These are phyloP conservation scores for Striga hermonthica DNA, from an alignment of 305 asterid genomes.

Conservation along the genomic window DNA sequence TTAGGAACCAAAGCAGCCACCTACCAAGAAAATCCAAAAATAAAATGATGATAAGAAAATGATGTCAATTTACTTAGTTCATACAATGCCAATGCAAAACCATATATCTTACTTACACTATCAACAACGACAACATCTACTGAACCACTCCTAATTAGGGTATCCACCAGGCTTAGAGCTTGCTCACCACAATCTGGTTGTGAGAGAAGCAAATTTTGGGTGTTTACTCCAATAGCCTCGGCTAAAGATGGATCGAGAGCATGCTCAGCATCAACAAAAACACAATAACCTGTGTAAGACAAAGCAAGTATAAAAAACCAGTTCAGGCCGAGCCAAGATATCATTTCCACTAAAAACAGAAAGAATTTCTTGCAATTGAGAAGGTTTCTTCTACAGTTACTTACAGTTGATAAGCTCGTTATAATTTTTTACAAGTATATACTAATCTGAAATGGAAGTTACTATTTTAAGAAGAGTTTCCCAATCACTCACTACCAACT, in stretches of 20 bases:
- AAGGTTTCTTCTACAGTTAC: no score
- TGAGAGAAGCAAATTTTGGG: constrained; percentile 76
- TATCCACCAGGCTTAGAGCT: constrained; percentile 96
- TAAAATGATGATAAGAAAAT: constrained; percentile 18
- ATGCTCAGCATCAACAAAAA: constrained; percentile 97
- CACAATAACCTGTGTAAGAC: constrained; percentile 67
- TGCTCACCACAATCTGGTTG: constrained; percentile 99
- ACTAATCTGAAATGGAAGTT: no score
- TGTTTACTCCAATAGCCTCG: constrained; percentile 80
- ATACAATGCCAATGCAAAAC: constrained; percentile 18
- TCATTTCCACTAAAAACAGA: no score
- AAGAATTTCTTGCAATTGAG: no score
- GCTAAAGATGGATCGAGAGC: constrained; percentile 95
- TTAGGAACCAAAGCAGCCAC: constrained; percentile 78
- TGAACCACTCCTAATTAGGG: constrained; percentile 93
- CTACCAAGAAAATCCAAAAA: constrained; percentile 41
- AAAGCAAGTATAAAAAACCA: constrained; percentile 18
- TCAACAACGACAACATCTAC: constrained; percentile 97
- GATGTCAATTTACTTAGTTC: background rate
- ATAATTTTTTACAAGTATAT: no score
- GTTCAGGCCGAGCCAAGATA: no score
- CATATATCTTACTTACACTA: constrained; percentile 63
- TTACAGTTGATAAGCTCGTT: no score
- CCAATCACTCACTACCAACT: no score
- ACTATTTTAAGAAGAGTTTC: no score